Evolutionary conservation across 1,284 basidiomycete genomes (phyloP), one percentile per base, ranked within the genome.

Genomic region (Flammula alnicola): DNA sequence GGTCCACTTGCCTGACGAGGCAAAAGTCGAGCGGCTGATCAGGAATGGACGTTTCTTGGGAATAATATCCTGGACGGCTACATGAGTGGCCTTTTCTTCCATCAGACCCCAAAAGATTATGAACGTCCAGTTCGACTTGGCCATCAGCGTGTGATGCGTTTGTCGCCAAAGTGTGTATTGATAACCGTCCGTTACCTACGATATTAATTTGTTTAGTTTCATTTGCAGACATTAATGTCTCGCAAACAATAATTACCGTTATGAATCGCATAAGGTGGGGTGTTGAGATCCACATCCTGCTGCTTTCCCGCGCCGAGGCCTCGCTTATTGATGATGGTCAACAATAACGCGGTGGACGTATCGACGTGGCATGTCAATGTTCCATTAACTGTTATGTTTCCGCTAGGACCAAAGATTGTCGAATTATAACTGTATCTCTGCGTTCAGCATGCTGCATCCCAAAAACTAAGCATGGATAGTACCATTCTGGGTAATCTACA

Each of bases 301-400:
- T 83, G 68, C 31, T 65, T 67, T 11, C 71, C 80, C 4, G 77
- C 77, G 5, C 79, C 77, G 14, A 79, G 51, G 1, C 76, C 77
- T 19, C 75, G 76, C 54, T 63, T 72, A 30, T 46, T 36, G 20
- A 72, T 51, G 20, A 52, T n/a, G n/a, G n/a, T n/a, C n/a, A n/a
- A 31, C 2, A 22, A 42, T 29, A 51, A 33, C 2, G 35, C 25
- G n/a, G 58, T 32, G 10, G 52, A 38, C 5, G 54, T 46, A 29
- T 55, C 44, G 23, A 66, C 63, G 16, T 61, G 64, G 59, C 77
- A 85, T 0, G 86, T 89, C 30, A 77, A 64, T 0, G 71, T 78
- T 4, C 87, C 87, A 49, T 89, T 82, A 49, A 89, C 74, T 3
- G 85, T 87, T 58, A 89, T 78, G 59, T 91, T 91, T 0, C 88